Base-by-base conservation (phyloP, 1,139 yeast species). In the Dujonia santamariae region DNA sequence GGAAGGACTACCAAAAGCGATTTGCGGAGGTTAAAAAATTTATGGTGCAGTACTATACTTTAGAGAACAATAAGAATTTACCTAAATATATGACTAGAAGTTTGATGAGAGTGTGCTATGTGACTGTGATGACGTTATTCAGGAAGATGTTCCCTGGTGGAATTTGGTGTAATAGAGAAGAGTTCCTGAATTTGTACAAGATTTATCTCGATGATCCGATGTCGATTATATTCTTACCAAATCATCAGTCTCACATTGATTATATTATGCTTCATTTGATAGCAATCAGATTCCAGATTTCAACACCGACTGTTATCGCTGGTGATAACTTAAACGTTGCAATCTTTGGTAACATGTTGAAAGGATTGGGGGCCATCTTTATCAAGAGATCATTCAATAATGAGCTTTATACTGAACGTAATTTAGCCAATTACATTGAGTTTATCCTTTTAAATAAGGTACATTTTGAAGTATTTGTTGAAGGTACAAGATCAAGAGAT, bases 321-420 rank as follows among this genome's bases (percentile, higher is more conserved):
- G 86, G 86, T 6, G 85, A 80, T 38, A 80, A 80, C 52, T 68
- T 80, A 50, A 79, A 80, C 48, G 79, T 80, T 35, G 78, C 84
- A 1, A 59, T 79, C 9, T 66, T 80, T 36, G 84, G 85, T 2
- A 59, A 61, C 3, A 53, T 67, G 32, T 53, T 71, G 44, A 64
- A 66, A 40, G 56, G 58, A 26, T 55, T 71, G 43, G 77, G 77
- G 3, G 76, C 74, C 13, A 62, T 70, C 22, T 71, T 67, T 52
- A 71, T 71, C 41, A 68, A 69, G 34, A 53, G 75, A 36, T 56
- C 69, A 8, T 69, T 69, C 46, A 66, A 64, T 45, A 64, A 67
- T 43, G 79, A 77, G 44, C 69, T 74, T 36, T 75, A 76, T 47
- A 69, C 83, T 19, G 83, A 79, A 47, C 60, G 68, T 34, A 73